Evolutionary conservation across 345 rosid genomes (phyloP).

Genomic region (Erodium maritimum): DNA sequence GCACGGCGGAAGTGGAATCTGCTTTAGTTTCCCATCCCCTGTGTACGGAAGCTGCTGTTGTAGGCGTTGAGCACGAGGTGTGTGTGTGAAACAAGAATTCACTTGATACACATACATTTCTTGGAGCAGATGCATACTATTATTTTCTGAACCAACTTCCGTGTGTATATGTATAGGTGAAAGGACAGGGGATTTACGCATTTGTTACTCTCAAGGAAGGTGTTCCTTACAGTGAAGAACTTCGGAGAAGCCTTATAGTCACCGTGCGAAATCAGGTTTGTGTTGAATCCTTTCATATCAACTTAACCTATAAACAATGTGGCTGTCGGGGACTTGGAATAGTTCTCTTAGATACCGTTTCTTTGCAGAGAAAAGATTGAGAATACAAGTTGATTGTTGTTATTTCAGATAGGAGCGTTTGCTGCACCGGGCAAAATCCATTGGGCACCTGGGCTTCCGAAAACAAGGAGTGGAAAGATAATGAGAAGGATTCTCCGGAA

Average conservation of each 20-base stretch:
- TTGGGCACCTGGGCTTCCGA: constrained; percentile 94
- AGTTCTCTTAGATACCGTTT: not conserved
- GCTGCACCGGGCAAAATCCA: constrained; percentile 93
- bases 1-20: constrained; percentile 99
- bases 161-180: constrained; percentile 38
- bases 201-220: constrained; percentile 88
- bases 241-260: constrained; percentile 56
- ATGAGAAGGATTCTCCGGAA: constrained; percentile 92
- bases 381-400: not conserved
- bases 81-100: not conserved
- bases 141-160: not conserved
- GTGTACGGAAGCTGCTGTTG: constrained; percentile 98
- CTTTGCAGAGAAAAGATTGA: not conserved
- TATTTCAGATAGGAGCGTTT: constrained; percentile 75
- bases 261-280: constrained; percentile 75
- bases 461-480: constrained; percentile 97
- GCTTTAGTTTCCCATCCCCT: constrained; percentile 93
- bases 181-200: constrained; percentile 96
- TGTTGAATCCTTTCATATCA: constrained; percentile 1
- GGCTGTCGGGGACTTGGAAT: no score
- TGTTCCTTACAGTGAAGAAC: constrained; percentile 80
- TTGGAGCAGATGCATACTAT: not conserved
- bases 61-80: constrained; percentile 92
- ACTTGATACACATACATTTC: not conserved
- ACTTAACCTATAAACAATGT: no score